Percentiles rank a stretch among this genome's conserved stretches.
phyloP scores from a whole-genome alignment of 176 grass and related monocot genomes.

The Oryza officinalis region DNA sequence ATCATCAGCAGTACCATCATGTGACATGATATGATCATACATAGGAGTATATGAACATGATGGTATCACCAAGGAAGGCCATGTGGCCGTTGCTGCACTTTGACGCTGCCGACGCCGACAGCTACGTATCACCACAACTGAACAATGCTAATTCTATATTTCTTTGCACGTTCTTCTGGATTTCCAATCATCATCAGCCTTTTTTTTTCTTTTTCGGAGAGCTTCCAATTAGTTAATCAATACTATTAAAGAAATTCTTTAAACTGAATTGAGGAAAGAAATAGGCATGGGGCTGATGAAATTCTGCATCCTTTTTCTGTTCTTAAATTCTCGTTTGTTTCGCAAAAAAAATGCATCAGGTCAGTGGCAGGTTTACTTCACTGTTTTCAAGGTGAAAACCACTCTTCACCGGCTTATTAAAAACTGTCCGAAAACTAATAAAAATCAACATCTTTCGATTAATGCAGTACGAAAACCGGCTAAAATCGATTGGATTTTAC shows the following conservation, averaged over 20 bases:
- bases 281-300: not conserved
- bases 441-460: too few relatives aligned
- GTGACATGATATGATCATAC: not conserved
- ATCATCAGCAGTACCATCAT: not conserved
- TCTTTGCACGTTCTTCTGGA: not conserved
- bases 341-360: too few relatives aligned
- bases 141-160: not conserved
- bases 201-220: not conserved
- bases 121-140: not conserved
- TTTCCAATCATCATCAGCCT: not conserved
- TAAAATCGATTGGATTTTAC: too few relatives aligned
- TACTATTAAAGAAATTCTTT: not conserved
- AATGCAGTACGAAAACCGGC: too few relatives aligned
- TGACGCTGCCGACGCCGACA: conserved; percentile 29
- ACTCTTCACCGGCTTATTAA: too few relatives aligned
- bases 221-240: not conserved
- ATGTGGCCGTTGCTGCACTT: conserved; percentile 35
- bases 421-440: too few relatives aligned
- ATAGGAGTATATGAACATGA: not conserved
- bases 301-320: not conserved
- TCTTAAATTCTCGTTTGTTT: too few relatives aligned
- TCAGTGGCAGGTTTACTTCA: too few relatives aligned
- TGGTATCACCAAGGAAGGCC: not conserved
- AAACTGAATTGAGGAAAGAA: not conserved
- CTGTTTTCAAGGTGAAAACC: too few relatives aligned